phyloP scores from a whole-genome alignment of 2,329 filamentous ascomycete species.

The Trichoderma sp. region DNA sequence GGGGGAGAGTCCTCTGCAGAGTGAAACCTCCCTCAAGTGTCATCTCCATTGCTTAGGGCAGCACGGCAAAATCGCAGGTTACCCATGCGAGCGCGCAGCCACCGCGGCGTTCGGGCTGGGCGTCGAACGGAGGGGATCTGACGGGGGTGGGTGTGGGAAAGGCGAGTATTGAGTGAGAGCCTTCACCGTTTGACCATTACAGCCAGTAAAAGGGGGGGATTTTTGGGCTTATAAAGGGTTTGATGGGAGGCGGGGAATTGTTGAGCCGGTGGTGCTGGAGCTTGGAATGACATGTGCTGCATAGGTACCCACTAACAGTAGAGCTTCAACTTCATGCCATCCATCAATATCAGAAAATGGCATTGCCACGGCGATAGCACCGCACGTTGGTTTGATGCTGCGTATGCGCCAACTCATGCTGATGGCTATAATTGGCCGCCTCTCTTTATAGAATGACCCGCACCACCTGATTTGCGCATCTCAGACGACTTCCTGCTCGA shows the following conservation, averaged over 20 bases:
- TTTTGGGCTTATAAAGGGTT: conserved; percentile 32
- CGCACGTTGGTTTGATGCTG: neutral
- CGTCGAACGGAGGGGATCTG: conserved; percentile 57
- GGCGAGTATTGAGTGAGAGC: conserved; percentile 54
- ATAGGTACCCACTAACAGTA: no score
- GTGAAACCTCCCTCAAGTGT: conserved; percentile 72
- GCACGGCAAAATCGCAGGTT: conserved; percentile 60
- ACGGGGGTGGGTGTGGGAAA: conserved; percentile 56
- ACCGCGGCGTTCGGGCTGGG: conserved; percentile 70
- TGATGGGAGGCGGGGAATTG: neutral
- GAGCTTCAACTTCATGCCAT: neutral
- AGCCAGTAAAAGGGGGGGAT: conserved; percentile 43
- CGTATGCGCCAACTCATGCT: neutral
- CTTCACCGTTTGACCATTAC: conserved; percentile 66
- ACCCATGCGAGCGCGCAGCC: conserved; percentile 65
- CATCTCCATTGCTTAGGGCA: conserved; percentile 68
- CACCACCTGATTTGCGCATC: no score
- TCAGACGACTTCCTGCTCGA: neutral
- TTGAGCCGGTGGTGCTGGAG: neutral
- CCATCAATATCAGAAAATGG: neutral
- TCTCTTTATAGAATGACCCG: neutral
- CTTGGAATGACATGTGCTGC: neutral
- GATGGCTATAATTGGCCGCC: no score
- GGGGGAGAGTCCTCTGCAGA: conserved; percentile 72
- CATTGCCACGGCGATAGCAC: neutral